Percentiles rank a stretch among this genome's conserved stretches.
phyloP scores from a whole-genome alignment of 768 basidiomycete species.

The Mycena vulgaris region DNA sequence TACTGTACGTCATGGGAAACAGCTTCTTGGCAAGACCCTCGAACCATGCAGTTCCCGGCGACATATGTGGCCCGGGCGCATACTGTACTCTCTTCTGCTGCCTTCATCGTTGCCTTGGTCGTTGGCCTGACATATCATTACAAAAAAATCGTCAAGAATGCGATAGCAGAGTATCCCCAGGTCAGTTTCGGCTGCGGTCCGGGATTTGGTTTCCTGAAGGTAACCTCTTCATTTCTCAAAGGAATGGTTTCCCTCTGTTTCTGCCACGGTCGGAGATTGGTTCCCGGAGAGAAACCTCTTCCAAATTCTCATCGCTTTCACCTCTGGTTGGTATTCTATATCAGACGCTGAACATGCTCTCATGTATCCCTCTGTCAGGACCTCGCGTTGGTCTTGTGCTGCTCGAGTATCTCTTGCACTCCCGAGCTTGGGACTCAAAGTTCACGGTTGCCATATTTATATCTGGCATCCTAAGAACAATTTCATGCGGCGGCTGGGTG shows the following conservation, averaged over 20 bases:
- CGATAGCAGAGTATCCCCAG: conserved; percentile 84
- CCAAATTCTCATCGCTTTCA: conserved; percentile 90
- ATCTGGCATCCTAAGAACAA: conserved; percentile 78
- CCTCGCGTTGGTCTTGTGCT: conserved; percentile 80
- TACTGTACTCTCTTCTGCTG: conserved; percentile 73
- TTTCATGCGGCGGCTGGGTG: conserved; percentile 93
- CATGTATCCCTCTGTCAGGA: conserved; percentile 53
- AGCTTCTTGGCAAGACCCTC: background rate
- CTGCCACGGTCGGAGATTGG: conserved; percentile 94
- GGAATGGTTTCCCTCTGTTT: conserved; percentile 67
- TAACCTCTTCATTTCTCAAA: background rate
- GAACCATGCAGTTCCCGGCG: conserved; percentile 48
- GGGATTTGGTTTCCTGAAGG: conserved; percentile 65
- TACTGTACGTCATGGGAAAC: background rate
- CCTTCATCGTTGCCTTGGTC: conserved; percentile 76
- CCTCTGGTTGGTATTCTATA: conserved; percentile 66
- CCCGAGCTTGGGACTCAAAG: conserved; percentile 50
- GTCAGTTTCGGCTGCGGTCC: conserved; percentile 94
- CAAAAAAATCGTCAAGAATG: conserved; percentile 89
- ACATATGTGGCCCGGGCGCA: conserved; percentile 74
- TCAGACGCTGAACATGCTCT: background rate
- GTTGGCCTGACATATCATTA: conserved; percentile 83
- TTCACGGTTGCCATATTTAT: conserved; percentile 70
- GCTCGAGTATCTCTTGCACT: conserved; percentile 72
- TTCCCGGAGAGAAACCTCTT: conserved; percentile 89